Evolutionary conservation across 2,329 filamentous ascomycete genomes (phyloP), one percentile per base, ranked within the genome.

Genomic region (Trichoderma endophyticum): DNA sequence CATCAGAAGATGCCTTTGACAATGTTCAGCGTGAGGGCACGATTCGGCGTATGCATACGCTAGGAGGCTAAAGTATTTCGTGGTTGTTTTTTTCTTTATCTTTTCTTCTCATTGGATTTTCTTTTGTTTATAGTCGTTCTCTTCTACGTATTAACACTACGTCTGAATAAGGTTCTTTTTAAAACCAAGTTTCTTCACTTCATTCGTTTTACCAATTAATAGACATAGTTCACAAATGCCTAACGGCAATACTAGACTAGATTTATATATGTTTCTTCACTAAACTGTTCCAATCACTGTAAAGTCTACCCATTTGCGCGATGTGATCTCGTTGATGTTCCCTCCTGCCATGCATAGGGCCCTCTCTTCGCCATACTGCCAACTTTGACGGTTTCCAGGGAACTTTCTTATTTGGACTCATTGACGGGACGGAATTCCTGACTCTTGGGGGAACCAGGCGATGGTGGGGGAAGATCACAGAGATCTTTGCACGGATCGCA

Each of bases 1-100:
- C 73, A 24, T 71, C 70, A 6, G 39, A 18, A 24, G 36, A 39
- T 8, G 63, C 56, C n/a, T 68, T 68, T 60, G 70, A 56, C 63
- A 62, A 30, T 14, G 34, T 56, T 28, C 56, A 68, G 63, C 63
- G 51, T 14, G 63, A 61, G 39, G 39, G 30, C 14, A 68, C 54
- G 9, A 61, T 71, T 64, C 36, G 61, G 15, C 70, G 70, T 26
- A 43, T 68, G 28, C 70, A 71, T 36, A 12, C 24, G 9, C 24
- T 59, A 18, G 24, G 30, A 6, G 34, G 34, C 2, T 59, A 15
- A 26, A 26, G 14, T 39, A 15, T 48, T 60, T 56, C 24, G n/a
- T 51, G n/a, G 28, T 26, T 6, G 14, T 60, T 61, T 14, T 26
- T 21, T 39, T n/a, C 36, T 60, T 60, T 43, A 3, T 48, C 32